Evolutionary conservation across 1,284 basidiomycete species (phyloP).

Genomic region (Volvariella surrecta): DNA sequence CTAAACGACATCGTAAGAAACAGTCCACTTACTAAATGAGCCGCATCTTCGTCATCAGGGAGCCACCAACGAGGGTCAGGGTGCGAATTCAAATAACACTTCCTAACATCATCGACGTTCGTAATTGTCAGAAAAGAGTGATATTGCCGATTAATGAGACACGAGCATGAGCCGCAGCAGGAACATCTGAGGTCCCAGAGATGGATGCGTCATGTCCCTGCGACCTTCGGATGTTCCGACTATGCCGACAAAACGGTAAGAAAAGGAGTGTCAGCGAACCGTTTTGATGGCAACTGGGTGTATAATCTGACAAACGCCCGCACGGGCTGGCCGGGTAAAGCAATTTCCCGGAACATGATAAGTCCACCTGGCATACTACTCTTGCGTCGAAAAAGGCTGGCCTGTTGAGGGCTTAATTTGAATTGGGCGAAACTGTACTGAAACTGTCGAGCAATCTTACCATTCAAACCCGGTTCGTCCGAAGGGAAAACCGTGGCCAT

Average conservation of each 20-base stretch:
- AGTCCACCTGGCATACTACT: constrained; percentile 42
- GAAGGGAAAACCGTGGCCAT: constrained; percentile 43
- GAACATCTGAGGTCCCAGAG: constrained; percentile 36
- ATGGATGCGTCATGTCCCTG: constrained; percentile 40
- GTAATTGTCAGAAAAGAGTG: constrained; percentile 29
- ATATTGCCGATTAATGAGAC: constrained; percentile 52
- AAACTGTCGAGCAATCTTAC: constrained; percentile 16
- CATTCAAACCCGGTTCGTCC: constrained; percentile 30
- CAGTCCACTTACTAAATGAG: constrained; percentile 31
- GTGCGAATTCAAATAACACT: constrained; percentile 38
- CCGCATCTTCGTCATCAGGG: constrained; percentile 35
- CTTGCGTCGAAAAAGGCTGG: constrained; percentile 52
- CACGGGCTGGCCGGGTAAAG: constrained; percentile 1
- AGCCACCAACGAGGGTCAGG: constrained; percentile 44
- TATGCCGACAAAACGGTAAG: constrained; percentile 55
- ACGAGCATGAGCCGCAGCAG: constrained; percentile 34
- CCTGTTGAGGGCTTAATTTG: constrained; percentile 22
- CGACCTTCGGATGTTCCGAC: constrained; percentile 43
- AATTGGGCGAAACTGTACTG: constrained; percentile 1
- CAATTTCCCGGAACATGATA: not conserved
- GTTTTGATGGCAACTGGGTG: constrained; percentile 34
- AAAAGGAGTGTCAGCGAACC: constrained; percentile 56
- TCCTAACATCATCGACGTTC: constrained; percentile 24
- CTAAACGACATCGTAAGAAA: constrained; percentile 16
- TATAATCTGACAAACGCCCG: constrained; percentile 25